A percentile compares a stretch with the other conserved stretches of the same genome.
Evolutionary conservation across 2,329 filamentous ascomycete genomes (phyloP).

Genomic region (Onygenales sp.): DNA sequence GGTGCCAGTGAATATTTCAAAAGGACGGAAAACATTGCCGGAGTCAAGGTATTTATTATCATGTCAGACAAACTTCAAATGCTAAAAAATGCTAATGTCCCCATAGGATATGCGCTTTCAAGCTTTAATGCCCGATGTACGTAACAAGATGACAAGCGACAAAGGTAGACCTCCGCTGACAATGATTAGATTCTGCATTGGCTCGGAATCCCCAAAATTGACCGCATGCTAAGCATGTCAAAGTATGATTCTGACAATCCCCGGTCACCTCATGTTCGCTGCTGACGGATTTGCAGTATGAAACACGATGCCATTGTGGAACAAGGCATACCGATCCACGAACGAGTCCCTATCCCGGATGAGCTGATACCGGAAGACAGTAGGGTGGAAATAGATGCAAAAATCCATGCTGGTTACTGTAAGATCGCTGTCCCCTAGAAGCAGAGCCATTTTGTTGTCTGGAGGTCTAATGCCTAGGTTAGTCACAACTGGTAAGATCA

Average conservation of each 20-base stretch:
- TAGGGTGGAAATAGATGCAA: constrained; percentile 96
- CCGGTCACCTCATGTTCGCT: neutral
- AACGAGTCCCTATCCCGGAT: constrained; percentile 85
- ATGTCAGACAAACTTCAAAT: neutral
- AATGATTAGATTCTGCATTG: constrained; percentile 66
- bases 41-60: constrained; percentile 56
- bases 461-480: constrained; percentile 72
- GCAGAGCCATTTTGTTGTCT: neutral
- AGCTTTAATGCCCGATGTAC: constrained; percentile 80
- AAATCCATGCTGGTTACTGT: constrained; percentile 78
- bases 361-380: constrained; percentile 91
- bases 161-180: constrained; percentile 6
- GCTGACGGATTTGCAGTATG: constrained; percentile 24
- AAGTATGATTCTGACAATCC: constrained; percentile 49
- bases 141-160: constrained; percentile 3
- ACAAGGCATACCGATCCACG: constrained; percentile 61
- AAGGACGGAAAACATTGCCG: constrained; percentile 95
- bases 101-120: constrained; percentile 79
- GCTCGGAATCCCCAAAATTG: constrained; percentile 97
- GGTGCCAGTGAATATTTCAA: constrained; percentile 89
- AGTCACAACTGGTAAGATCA: constrained; percentile 74
- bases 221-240: constrained; percentile 97
- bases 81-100: constrained; percentile 5
- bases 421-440: neutral
- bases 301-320: constrained; percentile 44